Base-by-base conservation (phyloP, 345 rosid genomes). In the Eucalyptus curtisii region DNA sequence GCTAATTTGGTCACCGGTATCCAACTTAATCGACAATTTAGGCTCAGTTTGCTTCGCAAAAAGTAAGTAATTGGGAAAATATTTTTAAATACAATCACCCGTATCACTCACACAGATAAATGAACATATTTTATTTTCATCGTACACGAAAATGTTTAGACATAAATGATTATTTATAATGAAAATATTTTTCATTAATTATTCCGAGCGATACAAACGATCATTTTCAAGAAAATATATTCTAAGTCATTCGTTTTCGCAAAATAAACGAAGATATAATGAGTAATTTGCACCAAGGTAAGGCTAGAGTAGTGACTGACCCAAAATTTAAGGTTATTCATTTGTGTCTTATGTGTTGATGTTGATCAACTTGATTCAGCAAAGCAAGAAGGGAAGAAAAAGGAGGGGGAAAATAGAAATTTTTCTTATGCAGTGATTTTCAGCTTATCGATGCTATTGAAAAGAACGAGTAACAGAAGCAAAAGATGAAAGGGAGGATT, bases 141-240 rank as follows among this genome's bases (percentile, higher is more conserved):
- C 0, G 0, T 9, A 10, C 13, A 9, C 0, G 3, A 55, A 55
- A 55, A 24, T 55, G 13, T 55, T 24, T 55, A 24, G 30, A 55
- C 9, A 24, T 55, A 55, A 55, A 55, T 55, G 12, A 24, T 22
- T 10, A 55, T 55, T 55, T 10, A 55, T 55, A 24, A 55, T 55
- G 4, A 55, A 55, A 4, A 55, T 24, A 55, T 24, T 22, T 9
- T 55, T 24, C 3, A 24, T 2, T 55, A 55, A 55, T 55, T 55
- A 24, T 55, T 55, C 1, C 0, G 3, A 55, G 0, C 12, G 0
- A 24, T 55, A 55, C 5, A 55, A 55, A 55, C 2, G 6, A 24
- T 55, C 30, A 55, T 55, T 55, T 55, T 55, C 1, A 24, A 1
- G 5, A 55, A 22, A 55, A 24, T 55, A 24, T 55, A 22, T 55